Base-by-base conservation (phyloP, 2,329 filamentous ascomycete species). In the Pyrenophora graminea region DNA sequence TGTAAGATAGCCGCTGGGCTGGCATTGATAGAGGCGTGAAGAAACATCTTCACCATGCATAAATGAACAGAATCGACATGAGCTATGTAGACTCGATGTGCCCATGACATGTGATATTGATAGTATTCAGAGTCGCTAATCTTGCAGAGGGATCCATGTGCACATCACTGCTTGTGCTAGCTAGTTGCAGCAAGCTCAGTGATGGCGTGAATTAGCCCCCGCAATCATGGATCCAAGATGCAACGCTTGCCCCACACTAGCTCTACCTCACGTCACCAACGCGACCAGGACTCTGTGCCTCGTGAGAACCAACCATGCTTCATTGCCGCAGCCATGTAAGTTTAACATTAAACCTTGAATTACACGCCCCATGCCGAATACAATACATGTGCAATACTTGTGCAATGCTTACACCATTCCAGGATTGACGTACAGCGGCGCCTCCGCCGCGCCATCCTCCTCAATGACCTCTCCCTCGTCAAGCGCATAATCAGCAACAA, bases 351-450 rank as follows among this genome's bases (percentile, higher is more conserved):
- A 30, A 21, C 31, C 5, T 25, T 27, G 12, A 36, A 3, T 13
- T 32, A 3, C 8, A 10, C 41, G 15, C 13, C 12, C 15, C 19
- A 21, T 21, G 5, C 5, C 19, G 19, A 21, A 21, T 21, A 21
- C 19, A 3, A 21, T 21, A 5, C 2, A 5, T 21, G 19, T 21
- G 19, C 19, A 21, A 21, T 21, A 21, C 19, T 5, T 21, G 13
- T 25, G 31, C 21, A 44, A 48, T 44, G 25, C 12, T 43, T 19
- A 45, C 36, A 33, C 34, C 9, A 25, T 4, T 13, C 38, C 54
- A 91, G 86, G 88, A 91, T 93, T 75, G 86, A 91, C 58, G 83
- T 89, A 51, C 83, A 86, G 49, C 84, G 86, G 71, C 88, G 91
- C 64, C 80, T 95, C 38, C 88, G 91, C 60, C 87, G 91, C 63